phyloP scores from a whole-genome alignment of 768 basidiomycete species.

The Agrocybe chaxingu region DNA sequence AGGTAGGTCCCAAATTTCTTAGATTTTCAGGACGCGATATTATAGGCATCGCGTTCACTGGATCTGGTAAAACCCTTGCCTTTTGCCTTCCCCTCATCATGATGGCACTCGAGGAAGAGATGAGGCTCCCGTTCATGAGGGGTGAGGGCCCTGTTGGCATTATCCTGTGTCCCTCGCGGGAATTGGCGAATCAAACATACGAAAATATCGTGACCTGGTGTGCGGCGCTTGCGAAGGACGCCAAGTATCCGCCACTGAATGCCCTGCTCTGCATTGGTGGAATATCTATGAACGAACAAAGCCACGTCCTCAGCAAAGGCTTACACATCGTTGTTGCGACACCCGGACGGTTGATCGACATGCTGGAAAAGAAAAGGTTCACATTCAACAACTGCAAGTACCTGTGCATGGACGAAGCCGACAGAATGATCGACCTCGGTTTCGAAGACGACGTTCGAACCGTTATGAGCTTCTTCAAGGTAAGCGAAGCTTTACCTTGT shows the following conservation, averaged over 20 bases:
- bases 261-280: constrained; percentile 94
- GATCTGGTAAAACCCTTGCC: constrained; percentile 97
- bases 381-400: constrained; percentile 94
- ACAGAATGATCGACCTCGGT: constrained; percentile 98
- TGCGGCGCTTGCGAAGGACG: constrained; percentile 71
- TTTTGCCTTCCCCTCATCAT: constrained; percentile 98
- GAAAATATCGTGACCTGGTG: constrained; percentile 93
- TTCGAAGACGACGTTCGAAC: constrained; percentile 99
- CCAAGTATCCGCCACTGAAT: constrained; percentile 82
- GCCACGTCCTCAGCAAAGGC: constrained; percentile 85
- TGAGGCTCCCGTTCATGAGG: constrained; percentile 81
- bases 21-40: constrained; percentile 96
- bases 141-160: constrained; percentile 98
- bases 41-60: constrained; percentile 99
- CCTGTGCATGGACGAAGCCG: constrained; percentile 98
- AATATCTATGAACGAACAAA: constrained; percentile 98
- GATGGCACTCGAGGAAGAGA: constrained; percentile 92
- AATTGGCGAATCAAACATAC: constrained; percentile 95
- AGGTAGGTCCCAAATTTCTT: constrained; percentile 19
- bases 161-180: constrained; percentile 94
- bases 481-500: constrained; percentile 26
- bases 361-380: constrained; percentile 94
- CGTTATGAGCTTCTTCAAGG: constrained; percentile 99
- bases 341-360: constrained; percentile 94
- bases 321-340: constrained; percentile 96